These are phyloP conservation scores for Rhododendron ferrugineum DNA, from an alignment of 148 eudicot species.

Conservation along the genomic window DNA sequence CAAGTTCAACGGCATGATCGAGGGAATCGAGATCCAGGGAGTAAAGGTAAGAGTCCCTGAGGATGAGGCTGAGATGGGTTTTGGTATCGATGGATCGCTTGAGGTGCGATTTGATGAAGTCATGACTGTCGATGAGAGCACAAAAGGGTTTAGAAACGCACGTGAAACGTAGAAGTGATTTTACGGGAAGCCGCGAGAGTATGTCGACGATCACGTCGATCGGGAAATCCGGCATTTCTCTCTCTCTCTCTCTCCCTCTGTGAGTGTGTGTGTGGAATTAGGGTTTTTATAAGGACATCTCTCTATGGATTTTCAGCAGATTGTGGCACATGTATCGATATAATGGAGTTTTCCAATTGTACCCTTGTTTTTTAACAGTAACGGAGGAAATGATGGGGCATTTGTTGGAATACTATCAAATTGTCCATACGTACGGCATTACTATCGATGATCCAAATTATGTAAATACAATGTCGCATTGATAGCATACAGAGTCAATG, in stretches of 20 bases:
- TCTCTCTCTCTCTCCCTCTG: not conserved
- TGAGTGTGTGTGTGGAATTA: no score
- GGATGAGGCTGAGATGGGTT: not conserved
- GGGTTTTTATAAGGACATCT: no score
- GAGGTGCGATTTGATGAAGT: not conserved
- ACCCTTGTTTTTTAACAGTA: no score
- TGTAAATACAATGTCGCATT: no score
- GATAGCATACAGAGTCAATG: no score
- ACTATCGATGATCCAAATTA: no score
- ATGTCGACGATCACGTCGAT: not conserved
- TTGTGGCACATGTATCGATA: no score
- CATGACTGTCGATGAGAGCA: not conserved
- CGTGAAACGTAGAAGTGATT: not conserved
- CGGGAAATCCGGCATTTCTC: not conserved
- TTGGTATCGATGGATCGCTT: conserved; percentile 2
- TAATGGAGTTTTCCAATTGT: no score
- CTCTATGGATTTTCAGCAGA: no score
- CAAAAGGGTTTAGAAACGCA: not conserved
- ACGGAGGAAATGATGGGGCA: no score
- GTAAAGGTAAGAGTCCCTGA: not conserved
- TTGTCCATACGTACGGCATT: no score
- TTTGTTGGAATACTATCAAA: no score
- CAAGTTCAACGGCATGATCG: not conserved
- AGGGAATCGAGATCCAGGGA: not conserved
- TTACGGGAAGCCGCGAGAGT: not conserved